Conservation (phyloP, 2,329 filamentous ascomycete genomes). For the Gnomoniopsis smithogilvyi region DNA sequence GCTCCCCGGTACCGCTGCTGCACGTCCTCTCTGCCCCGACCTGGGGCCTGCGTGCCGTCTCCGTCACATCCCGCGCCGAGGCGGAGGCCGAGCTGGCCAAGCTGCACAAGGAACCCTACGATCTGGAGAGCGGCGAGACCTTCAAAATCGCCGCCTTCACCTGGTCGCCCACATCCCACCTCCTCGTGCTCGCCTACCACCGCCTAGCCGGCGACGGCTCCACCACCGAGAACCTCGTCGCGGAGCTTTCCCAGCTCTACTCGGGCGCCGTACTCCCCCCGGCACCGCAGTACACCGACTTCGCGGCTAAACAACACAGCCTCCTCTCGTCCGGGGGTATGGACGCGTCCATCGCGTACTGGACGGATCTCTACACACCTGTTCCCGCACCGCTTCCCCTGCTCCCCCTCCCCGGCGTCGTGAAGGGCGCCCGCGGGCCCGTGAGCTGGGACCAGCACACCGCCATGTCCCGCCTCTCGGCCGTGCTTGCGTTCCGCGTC, state of each 20-base stretch:
- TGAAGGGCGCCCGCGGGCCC: too few species aligned
- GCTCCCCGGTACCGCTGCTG: not conserved
- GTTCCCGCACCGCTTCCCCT: not conserved
- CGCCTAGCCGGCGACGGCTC: conserved; percentile 3
- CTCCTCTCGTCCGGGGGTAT: not conserved
- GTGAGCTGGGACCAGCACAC: not conserved
- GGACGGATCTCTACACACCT: not conserved
- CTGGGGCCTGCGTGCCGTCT: not conserved
- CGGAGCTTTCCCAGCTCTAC: conserved; percentile 1
- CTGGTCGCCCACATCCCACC: not conserved
- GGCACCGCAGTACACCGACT: not conserved
- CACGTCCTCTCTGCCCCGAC: not conserved
- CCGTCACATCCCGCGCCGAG: not conserved
- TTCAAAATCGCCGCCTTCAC: not conserved
- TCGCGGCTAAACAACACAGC: not conserved
- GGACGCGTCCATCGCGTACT: not conserved
- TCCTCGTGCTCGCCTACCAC: conserved; percentile 1
- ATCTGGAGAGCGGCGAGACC: conserved; percentile 1
- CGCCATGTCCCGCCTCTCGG: not conserved
- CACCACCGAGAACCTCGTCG: conserved; percentile 4
- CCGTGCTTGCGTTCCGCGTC: not conserved
- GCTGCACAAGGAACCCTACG: not conserved
- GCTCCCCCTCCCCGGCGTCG: not conserved
- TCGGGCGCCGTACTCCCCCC: not conserved
- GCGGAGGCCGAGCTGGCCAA: not conserved